A percentile compares a stretch with the other conserved stretches of the same genome.
phyloP scores from a whole-genome alignment of 371 early-diverging fungal genomes.

The Syncephalastrum monosporum region DNA sequence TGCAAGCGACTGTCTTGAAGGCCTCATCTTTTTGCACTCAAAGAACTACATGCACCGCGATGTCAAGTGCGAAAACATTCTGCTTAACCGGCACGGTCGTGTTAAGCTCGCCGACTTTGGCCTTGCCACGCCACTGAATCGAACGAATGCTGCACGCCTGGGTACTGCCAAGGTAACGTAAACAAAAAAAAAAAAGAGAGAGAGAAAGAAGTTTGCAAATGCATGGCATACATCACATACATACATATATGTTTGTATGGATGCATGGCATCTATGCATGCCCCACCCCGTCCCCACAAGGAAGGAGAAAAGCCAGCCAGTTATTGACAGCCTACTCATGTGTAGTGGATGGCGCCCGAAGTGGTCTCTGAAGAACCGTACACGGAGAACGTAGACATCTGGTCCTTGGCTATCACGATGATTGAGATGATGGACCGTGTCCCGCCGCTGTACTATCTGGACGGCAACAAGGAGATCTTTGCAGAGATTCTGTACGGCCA shows the following conservation, averaged over 20 bases:
- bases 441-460: conserved; percentile 47
- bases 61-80: conserved; percentile 51
- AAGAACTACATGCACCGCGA: conserved; percentile 54
- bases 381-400: conserved; percentile 45
- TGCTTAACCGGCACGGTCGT: conserved; percentile 40
- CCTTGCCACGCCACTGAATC: conserved; percentile 37
- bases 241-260: too few species aligned
- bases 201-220: too few species aligned
- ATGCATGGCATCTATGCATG: too few species aligned
- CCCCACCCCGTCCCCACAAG: too few species aligned
- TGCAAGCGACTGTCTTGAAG: conserved; percentile 42
- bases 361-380: conserved; percentile 42
- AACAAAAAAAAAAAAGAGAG: conserved; percentile 7
- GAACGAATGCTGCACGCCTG: conserved; percentile 28
- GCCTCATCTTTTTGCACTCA: conserved; percentile 42
- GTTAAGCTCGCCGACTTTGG: conserved; percentile 55
- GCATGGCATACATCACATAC: too few species aligned
- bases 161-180: conserved; percentile 48
- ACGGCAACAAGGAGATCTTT: conserved; percentile 41
- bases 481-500: conserved; percentile 38
- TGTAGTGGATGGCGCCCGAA: conserved; percentile 56
- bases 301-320: not conserved
- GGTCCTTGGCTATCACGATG: conserved; percentile 51
- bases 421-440: conserved; percentile 57
- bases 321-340: too few species aligned